Conservation (phyloP, 495 filamentous ascomycete species). For the Aspergillus heteromorphus region DNA sequence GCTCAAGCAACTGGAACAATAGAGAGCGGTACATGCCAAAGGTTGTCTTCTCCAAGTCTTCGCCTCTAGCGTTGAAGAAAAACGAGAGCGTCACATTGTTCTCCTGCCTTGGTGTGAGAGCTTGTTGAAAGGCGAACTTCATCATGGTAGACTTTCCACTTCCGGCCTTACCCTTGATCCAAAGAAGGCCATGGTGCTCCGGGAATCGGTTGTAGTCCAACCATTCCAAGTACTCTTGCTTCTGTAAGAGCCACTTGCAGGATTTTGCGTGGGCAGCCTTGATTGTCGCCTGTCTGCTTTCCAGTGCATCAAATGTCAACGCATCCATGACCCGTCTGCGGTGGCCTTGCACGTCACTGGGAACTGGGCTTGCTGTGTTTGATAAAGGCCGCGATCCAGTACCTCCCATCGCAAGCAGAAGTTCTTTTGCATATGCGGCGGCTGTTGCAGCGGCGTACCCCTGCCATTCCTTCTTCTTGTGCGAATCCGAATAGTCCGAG, state of each 20-base stretch:
- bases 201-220: slow-evolving; percentile 26
- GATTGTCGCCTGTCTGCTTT: slow-evolving; percentile 18
- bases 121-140: slow-evolving; percentile 30
- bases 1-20: slow-evolving; percentile 26
- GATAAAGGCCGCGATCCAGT: not conserved
- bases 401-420: slow-evolving; percentile 13
- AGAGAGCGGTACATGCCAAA: slow-evolving; percentile 53
- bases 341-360: not conserved
- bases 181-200: slow-evolving; percentile 46
- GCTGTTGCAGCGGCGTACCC: slow-evolving; percentile 26
- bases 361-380: not conserved
- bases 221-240: slow-evolving; percentile 40
- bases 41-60: not conserved
- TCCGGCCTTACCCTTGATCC: slow-evolving; percentile 54
- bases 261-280: slow-evolving; percentile 29
- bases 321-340: slow-evolving; percentile 11
- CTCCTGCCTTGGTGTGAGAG: not conserved
- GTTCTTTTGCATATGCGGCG: slow-evolving; percentile 28
- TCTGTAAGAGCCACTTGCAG: slow-evolving; percentile 44
- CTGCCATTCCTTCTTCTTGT: slow-evolving; percentile 35
- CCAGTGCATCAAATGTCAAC: slow-evolving; percentile 27
- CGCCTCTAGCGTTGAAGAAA: slow-evolving; percentile 1
- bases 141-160: slow-evolving; percentile 51
- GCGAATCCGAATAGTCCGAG: slow-evolving; percentile 32
- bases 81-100: not conserved